Evolutionary conservation across 345 rosid species (phyloP), one percentile per base, ranked within the genome.

Genomic region (Eucalyptus pauciflora): DNA sequence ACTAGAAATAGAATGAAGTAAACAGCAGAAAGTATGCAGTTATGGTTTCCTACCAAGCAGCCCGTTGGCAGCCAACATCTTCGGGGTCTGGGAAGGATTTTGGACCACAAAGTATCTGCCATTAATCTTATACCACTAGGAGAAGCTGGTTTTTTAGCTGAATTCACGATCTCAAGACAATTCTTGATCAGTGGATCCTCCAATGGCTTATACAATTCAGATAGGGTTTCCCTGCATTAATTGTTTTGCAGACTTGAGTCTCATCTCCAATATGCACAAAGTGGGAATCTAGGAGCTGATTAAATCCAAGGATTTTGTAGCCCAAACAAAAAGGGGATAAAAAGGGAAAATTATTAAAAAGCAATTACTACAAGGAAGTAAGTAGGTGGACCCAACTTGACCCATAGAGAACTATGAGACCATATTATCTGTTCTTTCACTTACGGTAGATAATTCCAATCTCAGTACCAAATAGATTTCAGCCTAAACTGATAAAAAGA

Each of bases 51-150:
- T 95, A 98, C 98, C 98, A 98, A 92, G 94, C 96, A 97, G 81
- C 99, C 99, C 7, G 99, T 98, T 4, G 98, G 99, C 89, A 98
- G 96, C 99, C 99, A 98, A 90, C 95, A 92, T 92, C 99, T 96
- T 92, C 93, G 93, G 89, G 98, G 96, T 90, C 94, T 96, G 85
- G 99, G 98, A 91, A 97, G 94, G 91, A 98, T 86, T 91, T 94
- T 95, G 50, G 95, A 95, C 99, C 97, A 97, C 52, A 96, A 69
- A 81, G 88, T 92, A 76, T 86, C 88, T 52, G 88, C 87, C 87
- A 71, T 92, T 86, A 94, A 91, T 76, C 86, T 52, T 20, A 92
- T 54, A 50, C 87, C 87, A 88, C 88, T 88, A 86, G 87, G 79
- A 80, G 93, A 89, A 83, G 91, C 87, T 46, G 93, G 89, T 87